Base-by-base conservation (phyloP, 2,329 filamentous ascomycete species). In the Fonsecaea pedrosoi region DNA sequence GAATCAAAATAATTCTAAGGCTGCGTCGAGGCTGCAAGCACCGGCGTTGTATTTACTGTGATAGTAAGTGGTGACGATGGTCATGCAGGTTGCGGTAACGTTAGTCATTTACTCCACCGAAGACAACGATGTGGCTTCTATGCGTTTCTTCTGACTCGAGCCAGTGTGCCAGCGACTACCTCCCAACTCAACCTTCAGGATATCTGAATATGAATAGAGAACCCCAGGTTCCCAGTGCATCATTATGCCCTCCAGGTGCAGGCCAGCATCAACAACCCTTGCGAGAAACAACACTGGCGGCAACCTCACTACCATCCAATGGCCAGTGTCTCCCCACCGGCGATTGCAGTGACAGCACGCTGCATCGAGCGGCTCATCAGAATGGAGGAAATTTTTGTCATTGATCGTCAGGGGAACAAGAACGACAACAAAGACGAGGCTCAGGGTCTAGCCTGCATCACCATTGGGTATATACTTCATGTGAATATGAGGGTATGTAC, bases 51-150 rank as follows among this genome's bases (percentile, higher is more conserved):
- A 6, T 18, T 13, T 32, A 32, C 30, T 32, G 30, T 32, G 6
- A 32, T 32, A 32, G 30, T 6, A 53, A 54, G 48, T 54, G n/a
- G 54, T 54, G 59, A 61, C 59, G 48, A 54, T 21, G 10, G 2
- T 38, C 30, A 5, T 37, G 21, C 15, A 21, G 8, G n/a, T 21
- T n/a, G 25, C 21, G 8, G n/a, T 50, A 10, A 25, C 8, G 10
- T 30, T 25, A 18, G 45, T 21, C 9, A 12, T 50, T 25, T 25
- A 30, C 45, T 50, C 45, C 45, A 30, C 21, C 45, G 45, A 50
- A 13, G 45, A 48, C 42, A 48, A 9, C 21, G n/a, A 48, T 8
- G 45, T 21, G 1, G 45, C 21, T 50, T 50, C 10, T 50, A 30
- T 21, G 45, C 21, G 12, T 50, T 25, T 21, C n/a, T 8, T 50